Evolutionary conservation across 2,329 filamentous ascomycete species (phyloP), one percentile per base, ranked within the genome.

Genomic region (Dothiorella sarmentorum): DNA sequence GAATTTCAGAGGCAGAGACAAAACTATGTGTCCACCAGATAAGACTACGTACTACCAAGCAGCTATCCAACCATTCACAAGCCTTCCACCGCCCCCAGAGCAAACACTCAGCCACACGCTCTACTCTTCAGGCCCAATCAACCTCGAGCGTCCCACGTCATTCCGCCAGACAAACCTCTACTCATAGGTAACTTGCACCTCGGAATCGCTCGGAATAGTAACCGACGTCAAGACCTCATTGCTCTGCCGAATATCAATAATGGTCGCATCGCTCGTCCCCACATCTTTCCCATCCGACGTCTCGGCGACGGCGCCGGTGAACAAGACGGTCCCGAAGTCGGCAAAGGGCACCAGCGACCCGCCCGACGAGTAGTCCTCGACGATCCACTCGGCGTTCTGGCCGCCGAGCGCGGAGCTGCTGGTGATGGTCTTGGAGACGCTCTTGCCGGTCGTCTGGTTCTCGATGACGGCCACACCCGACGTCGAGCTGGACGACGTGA

Each of bases 401-500:
- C 61, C 61, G 33, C 44, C 56, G 4, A 62, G 56, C 1, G 56
- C 49, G 9, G 40, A 49, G 45, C 37, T 27, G 6, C 37, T 27
- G 1, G 66, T 72, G 68, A 85, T 79, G 3, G 72, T 76, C 70
- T 86, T 79, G 17, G 75, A 76, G 31, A 81, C 82, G 4, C 65
- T 76, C 66, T 82, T 67, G 49, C 82, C 82, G 2, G 76, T 84
- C 10, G 73, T 77, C 61, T 76, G 64, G 69, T 85, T 85, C 63
- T 81, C 72, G 55, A 83, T 72, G 26, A 70, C 71, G 17, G 78
- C 77, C 3, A 72, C 73, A 29, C 80, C 80, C 45, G 70, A 65
- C 22, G 71, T 76, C 11, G 68, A 76, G 22, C 73, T 77, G 1
- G 67, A 76, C 3, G 73, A 59, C 10, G 24, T 69, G 61, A 71